Evolutionary conservation across 2,329 filamentous ascomycete species (phyloP), one percentile per base, ranked within the genome.

Genomic region (Microdochium trichocladiopsis): DNA sequence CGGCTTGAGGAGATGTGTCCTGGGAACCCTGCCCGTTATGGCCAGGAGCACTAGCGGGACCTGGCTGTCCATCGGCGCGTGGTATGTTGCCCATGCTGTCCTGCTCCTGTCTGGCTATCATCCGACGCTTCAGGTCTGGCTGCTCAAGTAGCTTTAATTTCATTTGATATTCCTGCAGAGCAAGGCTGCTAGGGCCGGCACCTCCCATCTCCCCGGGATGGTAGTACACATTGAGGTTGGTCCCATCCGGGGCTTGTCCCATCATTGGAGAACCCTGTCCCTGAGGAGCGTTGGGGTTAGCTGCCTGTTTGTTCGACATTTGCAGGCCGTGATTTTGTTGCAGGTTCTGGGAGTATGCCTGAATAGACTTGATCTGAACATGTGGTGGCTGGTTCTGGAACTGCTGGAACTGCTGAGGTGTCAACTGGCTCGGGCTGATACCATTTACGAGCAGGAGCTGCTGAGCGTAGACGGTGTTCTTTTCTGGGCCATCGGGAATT

Each of bases 101-200:
- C 67, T 93, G 88, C 65, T 91, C 83, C 64, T 86, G 87, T n/a
- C 88, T 83, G 36, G 88, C 88, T 87, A 91, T 90, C 75, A 91
- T 84, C 49, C 93, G 76, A 18, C 88, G 78, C 70, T 91, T 92
- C 76, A 92, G 93, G 62, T 93, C 93, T 70, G 93, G 88, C 69
- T 92, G 88, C 69, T 93, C 88, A 16, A 93, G 78, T 49, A 92
- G 72, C 88, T 91, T 93, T 65, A 93, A 72, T 67, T 93, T 88
- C 88, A 92, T 92, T 72, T 93, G 88, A 62, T 93, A 93, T 66
- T 94, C 88, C 68, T 92, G 88, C 47, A 93, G 76, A 21, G 88
- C 88, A 66, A 92, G 88, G 65, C 90, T 93, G 69, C 86, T 87
- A 50, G 73, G 77, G 60, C 71, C 77, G 56, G 70, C 75, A 16